Percentiles rank a stretch among this genome's conserved stretches.
Evolutionary conservation across 2,329 filamentous ascomycete species (phyloP).

Genomic region (Tricladium varicosporioides): DNA sequence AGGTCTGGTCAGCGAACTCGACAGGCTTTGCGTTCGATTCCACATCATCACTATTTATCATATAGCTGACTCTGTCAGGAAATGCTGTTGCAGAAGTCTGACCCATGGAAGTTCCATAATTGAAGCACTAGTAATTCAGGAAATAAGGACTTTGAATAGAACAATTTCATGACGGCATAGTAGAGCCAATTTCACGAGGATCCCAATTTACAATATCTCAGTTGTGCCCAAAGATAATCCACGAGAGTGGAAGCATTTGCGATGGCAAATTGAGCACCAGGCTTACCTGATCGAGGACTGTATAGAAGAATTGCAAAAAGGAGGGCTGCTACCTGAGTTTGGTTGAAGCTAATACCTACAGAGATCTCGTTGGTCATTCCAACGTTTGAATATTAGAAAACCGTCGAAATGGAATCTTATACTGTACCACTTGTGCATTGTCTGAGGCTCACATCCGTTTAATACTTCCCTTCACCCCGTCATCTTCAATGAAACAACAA

Average conservation of each 20-base stretch:
- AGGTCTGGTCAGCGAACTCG: constrained; percentile 21
- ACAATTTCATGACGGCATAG: not conserved
- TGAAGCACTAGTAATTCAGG: constrained; percentile 49
- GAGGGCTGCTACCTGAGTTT: not conserved
- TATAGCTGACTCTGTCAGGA: constrained; percentile 39
- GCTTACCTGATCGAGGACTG: not conserved
- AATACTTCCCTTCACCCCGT: no score
- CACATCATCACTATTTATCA: constrained; percentile 34
- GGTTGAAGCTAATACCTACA: not conserved
- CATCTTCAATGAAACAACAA: no score
- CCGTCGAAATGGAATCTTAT: no score
- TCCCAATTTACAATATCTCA: not conserved
- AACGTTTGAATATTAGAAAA: no score
- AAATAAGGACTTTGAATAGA: constrained; percentile 6
- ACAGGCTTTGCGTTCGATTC: constrained; percentile 25
- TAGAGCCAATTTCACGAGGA: not conserved
- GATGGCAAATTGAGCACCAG: not conserved
- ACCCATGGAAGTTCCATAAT: constrained; percentile 45
- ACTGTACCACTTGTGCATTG: no score
- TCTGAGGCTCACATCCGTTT: no score
- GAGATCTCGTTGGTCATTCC: not conserved
- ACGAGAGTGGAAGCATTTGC: not conserved
- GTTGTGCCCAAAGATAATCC: not conserved
- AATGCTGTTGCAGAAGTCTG: constrained; percentile 44
- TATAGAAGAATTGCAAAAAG: not conserved